phyloP scores from a whole-genome alignment of 306 rosid species.

The Quercus bicolor region DNA sequence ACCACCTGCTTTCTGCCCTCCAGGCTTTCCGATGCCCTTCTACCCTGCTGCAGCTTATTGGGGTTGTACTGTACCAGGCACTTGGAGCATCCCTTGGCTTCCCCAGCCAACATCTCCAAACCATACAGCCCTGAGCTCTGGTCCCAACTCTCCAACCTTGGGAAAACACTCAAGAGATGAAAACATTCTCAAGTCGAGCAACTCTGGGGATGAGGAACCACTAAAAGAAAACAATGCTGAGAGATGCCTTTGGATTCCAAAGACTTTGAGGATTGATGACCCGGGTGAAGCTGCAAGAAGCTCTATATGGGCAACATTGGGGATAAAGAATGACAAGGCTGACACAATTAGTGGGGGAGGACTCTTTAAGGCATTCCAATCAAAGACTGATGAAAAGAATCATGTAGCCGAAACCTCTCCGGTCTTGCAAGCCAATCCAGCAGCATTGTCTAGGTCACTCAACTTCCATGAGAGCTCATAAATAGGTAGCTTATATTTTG shows the following conservation, averaged over 20 bases:
- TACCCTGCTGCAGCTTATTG: constrained; percentile 50
- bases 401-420: constrained; percentile 39
- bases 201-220: constrained; percentile 32
- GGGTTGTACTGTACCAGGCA: constrained; percentile 51
- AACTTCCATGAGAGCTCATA: constrained; percentile 64
- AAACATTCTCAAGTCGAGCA: constrained; percentile 21
- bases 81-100: constrained; percentile 50
- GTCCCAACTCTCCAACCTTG: constrained; percentile 37
- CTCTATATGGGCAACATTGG: constrained; percentile 64
- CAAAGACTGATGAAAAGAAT: constrained; percentile 44
- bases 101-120: constrained; percentile 37
- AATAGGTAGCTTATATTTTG: constrained; percentile 24
- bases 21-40: constrained; percentile 52
- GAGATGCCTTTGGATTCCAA: constrained; percentile 53
- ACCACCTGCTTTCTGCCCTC: constrained; percentile 51
- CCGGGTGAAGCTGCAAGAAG: constrained; percentile 67
- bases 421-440: constrained; percentile 74
- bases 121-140: constrained; percentile 31
- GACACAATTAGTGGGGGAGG: constrained; percentile 48
- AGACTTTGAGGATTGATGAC: constrained; percentile 68
- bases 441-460: constrained; percentile 71
- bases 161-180: constrained; percentile 79
- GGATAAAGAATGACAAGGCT: constrained; percentile 57
- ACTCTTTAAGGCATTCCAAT: constrained; percentile 45
- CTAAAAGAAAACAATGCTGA: constrained; percentile 29